Conservation (phyloP, 148 eudicot species). For the Agrostemma githago region DNA sequence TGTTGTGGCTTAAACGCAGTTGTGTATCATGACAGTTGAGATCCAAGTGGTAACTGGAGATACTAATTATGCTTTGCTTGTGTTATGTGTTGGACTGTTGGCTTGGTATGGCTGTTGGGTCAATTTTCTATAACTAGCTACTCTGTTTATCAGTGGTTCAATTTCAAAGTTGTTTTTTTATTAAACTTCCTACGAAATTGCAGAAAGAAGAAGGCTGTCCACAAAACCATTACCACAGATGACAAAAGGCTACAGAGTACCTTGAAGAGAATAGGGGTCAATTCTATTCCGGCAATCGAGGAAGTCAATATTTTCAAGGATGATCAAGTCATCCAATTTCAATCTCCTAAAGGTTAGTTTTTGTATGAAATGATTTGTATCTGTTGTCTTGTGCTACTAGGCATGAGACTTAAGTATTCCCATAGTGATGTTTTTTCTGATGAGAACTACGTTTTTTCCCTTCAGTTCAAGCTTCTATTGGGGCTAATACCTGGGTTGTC, state of each 20-base stretch:
- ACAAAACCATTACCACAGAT: conserved; percentile 83
- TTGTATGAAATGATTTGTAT: background rate
- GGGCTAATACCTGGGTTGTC: conserved; percentile 95
- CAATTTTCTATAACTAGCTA: background rate
- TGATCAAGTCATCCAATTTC: conserved; percentile 79
- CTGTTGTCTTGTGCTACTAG: background rate
- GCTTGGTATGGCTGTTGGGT: background rate
- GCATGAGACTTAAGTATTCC: no score
- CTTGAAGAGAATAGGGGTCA: conserved; percentile 86
- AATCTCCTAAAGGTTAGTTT: conserved; percentile 64
- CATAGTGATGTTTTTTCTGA: background rate
- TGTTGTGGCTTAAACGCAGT: background rate
- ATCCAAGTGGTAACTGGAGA: background rate
- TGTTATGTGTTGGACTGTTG: background rate
- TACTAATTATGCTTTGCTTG: background rate
- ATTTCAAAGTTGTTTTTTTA: background rate
- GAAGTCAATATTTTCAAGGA: conserved; percentile 91
- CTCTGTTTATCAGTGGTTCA: background rate
- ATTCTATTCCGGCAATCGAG: conserved; percentile 76
- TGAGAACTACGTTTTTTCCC: background rate
- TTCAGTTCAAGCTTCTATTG: conserved; percentile 88
- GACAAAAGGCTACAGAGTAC: conserved; percentile 91
- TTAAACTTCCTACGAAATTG: background rate
- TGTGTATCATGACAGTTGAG: background rate
- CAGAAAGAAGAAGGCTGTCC: conserved; percentile 97